Evolutionary conservation across 2,329 filamentous ascomycete genomes (phyloP), one percentile per base, ranked within the genome.

Genomic region (Cercospora janseana): DNA sequence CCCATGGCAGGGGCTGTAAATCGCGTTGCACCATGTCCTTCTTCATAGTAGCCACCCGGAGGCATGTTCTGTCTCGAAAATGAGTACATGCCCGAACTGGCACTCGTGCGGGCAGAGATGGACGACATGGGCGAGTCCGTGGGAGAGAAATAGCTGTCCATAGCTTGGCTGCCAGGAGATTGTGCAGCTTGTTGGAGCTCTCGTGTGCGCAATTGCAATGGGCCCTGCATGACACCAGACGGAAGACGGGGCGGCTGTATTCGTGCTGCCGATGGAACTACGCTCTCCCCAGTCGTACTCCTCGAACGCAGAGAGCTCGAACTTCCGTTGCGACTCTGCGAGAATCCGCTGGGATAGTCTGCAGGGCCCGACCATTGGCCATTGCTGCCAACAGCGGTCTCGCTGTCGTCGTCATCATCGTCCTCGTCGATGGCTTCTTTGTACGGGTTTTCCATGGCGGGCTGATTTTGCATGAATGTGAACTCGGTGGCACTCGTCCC

Each of bases 71-170:
- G 81, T 55, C 90, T 85, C 44, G 89, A 85, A 63, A 95, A 94
- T 1, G 83, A 82, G 62, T 90, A 94, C 66, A 90, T 84, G 37
- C 83, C 82, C 4, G 87, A 74, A 52, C 72, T 79, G 1, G 82
- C 82, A 66, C 87, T 91, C 6, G 86, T 85, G 42, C 88, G 79
- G 18, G 85, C 85, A 10, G 55, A 59, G 42, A 55, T 54, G 7
- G 86, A 85, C 7, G 86, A 88, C 34, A 83, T 82, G 7, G 88
- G 87, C 0, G 87, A 89, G 47, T 96, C 91, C 26, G 79, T 80
- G 2, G 93, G 93, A 0, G 92, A 97, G 70, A 98, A 98, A 71
- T 96, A 97, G 3, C 91, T 96, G 51, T 90, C 88, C n/a, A 50
- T 51, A 27, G 74, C 76, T 44, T 80, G 77, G 15, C 80, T 75